Conservation (phyloP, 169 alveolate species). For the Plasmodium inui region DNA sequence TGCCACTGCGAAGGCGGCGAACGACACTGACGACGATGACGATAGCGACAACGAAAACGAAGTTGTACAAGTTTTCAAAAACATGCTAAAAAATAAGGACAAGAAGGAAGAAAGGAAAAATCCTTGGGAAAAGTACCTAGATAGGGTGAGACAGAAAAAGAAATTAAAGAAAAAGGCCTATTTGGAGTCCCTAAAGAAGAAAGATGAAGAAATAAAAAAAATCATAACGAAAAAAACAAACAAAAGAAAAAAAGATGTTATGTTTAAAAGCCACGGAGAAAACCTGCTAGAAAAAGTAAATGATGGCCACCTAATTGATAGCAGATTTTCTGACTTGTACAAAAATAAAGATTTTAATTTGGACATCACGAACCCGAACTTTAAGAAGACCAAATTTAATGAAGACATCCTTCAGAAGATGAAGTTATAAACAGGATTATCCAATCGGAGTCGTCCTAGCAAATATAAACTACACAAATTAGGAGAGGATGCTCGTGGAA, state of each 20-base stretch:
- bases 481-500: not conserved
- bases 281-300: constrained; percentile 20
- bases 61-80: constrained; percentile 50
- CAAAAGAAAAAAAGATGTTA: constrained; percentile 57
- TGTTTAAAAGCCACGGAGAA: constrained; percentile 26
- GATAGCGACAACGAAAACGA: constrained; percentile 69
- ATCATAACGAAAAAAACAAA: constrained; percentile 64
- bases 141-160: constrained; percentile 42
- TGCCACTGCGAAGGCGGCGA: not conserved
- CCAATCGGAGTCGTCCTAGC: not conserved
- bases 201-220: constrained; percentile 75
- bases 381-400: constrained; percentile 80
- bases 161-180: constrained; percentile 71
- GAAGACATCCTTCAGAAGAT: constrained; percentile 59
- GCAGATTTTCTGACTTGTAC: constrained; percentile 85
- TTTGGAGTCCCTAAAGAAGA: constrained; percentile 48
- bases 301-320: constrained; percentile 78
- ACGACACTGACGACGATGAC: not conserved
- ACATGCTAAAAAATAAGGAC: constrained; percentile 46
- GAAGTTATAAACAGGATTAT: not conserved
- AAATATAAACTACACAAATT: not conserved
- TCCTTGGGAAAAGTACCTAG: constrained; percentile 68
- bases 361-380: constrained; percentile 91
- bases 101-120: constrained; percentile 52
- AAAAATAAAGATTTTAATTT: constrained; percentile 88